Conservation (phyloP, 345 rosid species). For the Brassica cretica region DNA sequence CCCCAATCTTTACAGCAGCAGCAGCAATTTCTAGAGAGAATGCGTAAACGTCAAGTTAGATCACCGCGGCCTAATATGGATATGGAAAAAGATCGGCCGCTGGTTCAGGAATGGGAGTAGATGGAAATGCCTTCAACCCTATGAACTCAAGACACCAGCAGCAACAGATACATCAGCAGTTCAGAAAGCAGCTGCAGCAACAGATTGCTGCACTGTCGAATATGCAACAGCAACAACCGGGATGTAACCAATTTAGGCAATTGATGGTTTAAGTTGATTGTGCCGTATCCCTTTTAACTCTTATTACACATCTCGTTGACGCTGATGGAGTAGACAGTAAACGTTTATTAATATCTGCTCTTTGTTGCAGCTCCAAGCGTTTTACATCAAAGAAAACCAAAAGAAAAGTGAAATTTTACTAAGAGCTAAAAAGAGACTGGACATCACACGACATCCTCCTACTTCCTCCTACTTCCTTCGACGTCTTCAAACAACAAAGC, state of each 20-base stretch:
- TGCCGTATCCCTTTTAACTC: neutral
- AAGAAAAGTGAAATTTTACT: neutral
- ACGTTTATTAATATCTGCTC: no score
- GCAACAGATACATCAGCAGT: conserved; percentile 62
- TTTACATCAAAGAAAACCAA: neutral
- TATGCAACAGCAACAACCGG: conserved; percentile 70
- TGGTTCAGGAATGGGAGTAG: conserved; percentile 69
- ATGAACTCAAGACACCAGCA: conserved; percentile 56
- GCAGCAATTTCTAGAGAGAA: conserved; percentile 58
- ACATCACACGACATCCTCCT: neutral
- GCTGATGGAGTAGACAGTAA: neutral
- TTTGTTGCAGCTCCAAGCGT: no score
- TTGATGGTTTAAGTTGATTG: conserved; percentile 21
- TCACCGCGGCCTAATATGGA: conserved; percentile 63
- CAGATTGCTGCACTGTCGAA: conserved; percentile 62
- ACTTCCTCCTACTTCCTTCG: neutral
- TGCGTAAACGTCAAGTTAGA: conserved; percentile 62
- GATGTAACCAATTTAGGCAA: conserved; percentile 67
- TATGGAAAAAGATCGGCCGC: conserved; percentile 67
- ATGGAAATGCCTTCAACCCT: conserved; percentile 60
- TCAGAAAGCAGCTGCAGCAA: conserved; percentile 62
- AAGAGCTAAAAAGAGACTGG: neutral
- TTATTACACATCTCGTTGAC: neutral
- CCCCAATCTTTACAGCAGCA: conserved; percentile 62
- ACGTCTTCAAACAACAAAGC: conserved; percentile 4